A percentile compares a stretch with the other conserved stretches of the same genome.
Evolutionary conservation across 768 basidiomycete genomes (phyloP).

Genomic region (Tulasnella calospora): DNA sequence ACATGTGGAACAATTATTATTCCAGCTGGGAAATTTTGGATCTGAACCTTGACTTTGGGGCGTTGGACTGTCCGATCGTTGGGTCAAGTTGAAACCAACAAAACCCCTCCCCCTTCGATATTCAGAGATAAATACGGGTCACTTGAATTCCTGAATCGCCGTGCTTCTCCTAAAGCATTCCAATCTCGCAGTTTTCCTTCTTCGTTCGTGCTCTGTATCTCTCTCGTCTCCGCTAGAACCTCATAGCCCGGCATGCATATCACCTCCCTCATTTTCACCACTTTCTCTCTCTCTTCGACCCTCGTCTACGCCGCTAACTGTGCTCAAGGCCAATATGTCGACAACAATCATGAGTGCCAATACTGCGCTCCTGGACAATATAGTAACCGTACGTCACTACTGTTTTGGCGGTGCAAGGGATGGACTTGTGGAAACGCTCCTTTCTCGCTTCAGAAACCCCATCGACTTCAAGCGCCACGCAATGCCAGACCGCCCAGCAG

Average conservation of each 20-base stretch:
- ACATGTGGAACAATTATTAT: neutral
- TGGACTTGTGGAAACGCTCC: neutral
- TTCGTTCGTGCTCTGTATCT: neutral
- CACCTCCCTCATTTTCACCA: neutral
- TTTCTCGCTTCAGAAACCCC: neutral
- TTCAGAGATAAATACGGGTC: neutral
- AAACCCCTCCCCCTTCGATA: neutral
- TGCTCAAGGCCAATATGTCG: constrained; percentile 1
- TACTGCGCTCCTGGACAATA: neutral
- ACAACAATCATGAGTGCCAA: neutral
- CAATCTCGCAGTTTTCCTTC: too few relatives aligned
- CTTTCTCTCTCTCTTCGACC: neutral
- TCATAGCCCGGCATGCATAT: neutral
- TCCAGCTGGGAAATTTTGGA: neutral
- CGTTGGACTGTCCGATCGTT: neutral
- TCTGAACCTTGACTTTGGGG: neutral
- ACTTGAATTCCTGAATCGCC: neutral
- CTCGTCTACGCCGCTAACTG: neutral
- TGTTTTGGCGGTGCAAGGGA: neutral
- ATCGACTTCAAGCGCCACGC: neutral
- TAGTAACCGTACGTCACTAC: neutral
- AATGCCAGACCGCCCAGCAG: neutral
- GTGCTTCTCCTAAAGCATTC: neutral
- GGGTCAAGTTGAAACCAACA: neutral
- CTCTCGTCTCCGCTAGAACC: neutral